Evolutionary conservation across 345 rosid genomes (phyloP).

Genomic region (Gynandropsis gynandra): DNA sequence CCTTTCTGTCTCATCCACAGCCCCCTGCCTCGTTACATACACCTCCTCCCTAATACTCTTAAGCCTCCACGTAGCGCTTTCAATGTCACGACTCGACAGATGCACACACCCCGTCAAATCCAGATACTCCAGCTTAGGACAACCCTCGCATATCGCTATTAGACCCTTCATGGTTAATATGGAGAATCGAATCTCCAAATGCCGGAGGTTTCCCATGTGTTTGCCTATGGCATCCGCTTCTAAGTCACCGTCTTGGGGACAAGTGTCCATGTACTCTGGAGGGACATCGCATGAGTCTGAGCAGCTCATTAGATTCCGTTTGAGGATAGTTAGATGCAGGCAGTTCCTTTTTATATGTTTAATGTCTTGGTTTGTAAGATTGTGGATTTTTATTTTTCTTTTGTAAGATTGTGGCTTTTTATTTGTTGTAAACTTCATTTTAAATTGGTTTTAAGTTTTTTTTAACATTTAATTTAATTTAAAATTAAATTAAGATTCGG

Average conservation of each 20-base stretch:
- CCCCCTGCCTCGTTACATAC: too few species aligned
- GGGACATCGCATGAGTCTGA: constrained; percentile 71
- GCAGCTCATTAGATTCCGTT: constrained; percentile 72
- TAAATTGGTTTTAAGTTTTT: too few species aligned
- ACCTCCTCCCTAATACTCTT: constrained; percentile 53
- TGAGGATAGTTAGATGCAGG: constrained; percentile 48
- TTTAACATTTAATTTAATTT: too few species aligned
- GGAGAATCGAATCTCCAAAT: constrained; percentile 62
- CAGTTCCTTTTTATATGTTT: too few species aligned
- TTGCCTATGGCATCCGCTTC: constrained; percentile 71
- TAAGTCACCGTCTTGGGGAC: constrained; percentile 76
- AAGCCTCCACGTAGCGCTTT: constrained; percentile 33
- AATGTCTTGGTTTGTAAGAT: too few species aligned
- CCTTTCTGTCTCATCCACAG: constrained; percentile 48
- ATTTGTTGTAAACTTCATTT: too few species aligned
- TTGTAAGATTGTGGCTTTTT: too few species aligned
- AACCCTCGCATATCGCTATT: constrained; percentile 51
- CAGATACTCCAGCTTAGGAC: constrained; percentile 50
- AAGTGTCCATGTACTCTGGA: constrained; percentile 48
- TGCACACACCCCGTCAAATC: constrained; percentile 71
- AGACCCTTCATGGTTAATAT: constrained; percentile 60
- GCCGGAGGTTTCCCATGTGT: constrained; percentile 48
- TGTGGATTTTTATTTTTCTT: too few species aligned
- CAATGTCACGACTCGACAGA: constrained; percentile 60
- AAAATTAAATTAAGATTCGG: too few species aligned